These are phyloP conservation scores for Sclerotiophoma versabilis DNA, from an alignment of 2,329 filamentous ascomycete species.

Conservation along the genomic window DNA sequence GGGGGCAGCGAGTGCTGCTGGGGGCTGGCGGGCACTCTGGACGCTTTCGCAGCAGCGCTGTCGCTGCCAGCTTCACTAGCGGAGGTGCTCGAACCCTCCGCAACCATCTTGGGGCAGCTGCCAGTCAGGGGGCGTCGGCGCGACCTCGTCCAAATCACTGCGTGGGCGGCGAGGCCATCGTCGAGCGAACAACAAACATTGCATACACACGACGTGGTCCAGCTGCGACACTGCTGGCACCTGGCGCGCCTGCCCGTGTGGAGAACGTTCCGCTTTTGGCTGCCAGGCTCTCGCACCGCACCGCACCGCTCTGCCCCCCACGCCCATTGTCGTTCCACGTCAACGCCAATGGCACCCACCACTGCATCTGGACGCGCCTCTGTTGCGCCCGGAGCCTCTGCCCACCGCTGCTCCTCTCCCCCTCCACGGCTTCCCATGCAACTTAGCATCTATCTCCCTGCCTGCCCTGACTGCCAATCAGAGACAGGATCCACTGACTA, in stretches of 20 bases:
- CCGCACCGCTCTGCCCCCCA: no score
- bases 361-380: no score
- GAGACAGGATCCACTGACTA: no score
- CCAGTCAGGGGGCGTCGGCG: conserved; percentile 6
- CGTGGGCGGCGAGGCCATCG: neutral
- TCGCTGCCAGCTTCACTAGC: conserved; percentile 10
- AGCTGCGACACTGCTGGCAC: conserved; percentile 1
- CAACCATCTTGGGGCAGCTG: conserved; percentile 13
- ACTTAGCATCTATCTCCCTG: no score
- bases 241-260: conserved; percentile 1
- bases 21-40: neutral
- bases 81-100: conserved; percentile 14
- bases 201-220: neutral
- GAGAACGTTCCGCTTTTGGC: conserved; percentile 11
- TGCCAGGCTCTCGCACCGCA: conserved; percentile 7
- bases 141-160: conserved; percentile 1
- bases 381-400: no score
- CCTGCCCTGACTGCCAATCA: no score
- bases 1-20: conserved; percentile 23
- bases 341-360: no score
- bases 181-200: conserved; percentile 1
- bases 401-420: no score
- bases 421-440: no score
- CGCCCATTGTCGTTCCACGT: no score
- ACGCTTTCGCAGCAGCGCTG: neutral